Conservation (phyloP, 768 basidiomycete species). For the Phanerochaete sordida region DNA sequence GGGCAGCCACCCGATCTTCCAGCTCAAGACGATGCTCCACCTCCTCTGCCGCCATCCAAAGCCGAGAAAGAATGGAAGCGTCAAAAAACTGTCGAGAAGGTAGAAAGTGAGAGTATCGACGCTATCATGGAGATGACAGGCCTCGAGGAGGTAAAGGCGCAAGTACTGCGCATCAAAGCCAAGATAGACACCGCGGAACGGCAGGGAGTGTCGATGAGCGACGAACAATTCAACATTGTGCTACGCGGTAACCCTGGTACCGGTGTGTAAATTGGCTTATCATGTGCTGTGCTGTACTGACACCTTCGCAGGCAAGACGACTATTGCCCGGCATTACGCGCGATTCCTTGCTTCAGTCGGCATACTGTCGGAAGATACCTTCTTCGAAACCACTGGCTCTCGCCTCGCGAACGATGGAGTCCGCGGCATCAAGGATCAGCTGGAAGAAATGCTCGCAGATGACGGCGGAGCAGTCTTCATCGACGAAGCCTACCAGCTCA, state of each 20-base stretch:
- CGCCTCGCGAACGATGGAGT: constrained; percentile 57
- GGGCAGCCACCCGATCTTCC: background rate
- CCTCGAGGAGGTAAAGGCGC: constrained; percentile 58
- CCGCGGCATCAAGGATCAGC: constrained; percentile 41
- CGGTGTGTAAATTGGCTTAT: too few relatives aligned
- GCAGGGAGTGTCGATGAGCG: constrained; percentile 47
- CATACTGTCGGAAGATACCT: constrained; percentile 47
- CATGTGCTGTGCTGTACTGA: background rate
- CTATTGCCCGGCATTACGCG: constrained; percentile 61
- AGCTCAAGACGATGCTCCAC: background rate
- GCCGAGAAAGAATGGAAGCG: constrained; percentile 46
- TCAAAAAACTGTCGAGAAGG: constrained; percentile 54
- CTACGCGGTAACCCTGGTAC: constrained; percentile 74
- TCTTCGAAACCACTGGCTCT: constrained; percentile 64
- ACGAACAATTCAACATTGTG: constrained; percentile 60
- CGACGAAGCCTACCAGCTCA: constrained; percentile 71
- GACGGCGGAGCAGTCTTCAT: constrained; percentile 68
- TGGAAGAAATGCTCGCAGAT: constrained; percentile 41
- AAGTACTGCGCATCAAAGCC: constrained; percentile 54
- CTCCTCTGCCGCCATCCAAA: constrained; percentile 4
- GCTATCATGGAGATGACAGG: constrained; percentile 68
- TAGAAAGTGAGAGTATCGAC: constrained; percentile 49
- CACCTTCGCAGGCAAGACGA: constrained; percentile 55
- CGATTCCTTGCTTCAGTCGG: constrained; percentile 55
- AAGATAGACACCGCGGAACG: constrained; percentile 54